A percentile compares a stretch with the other conserved stretches of the same genome.
These are phyloP conservation scores for Magnaporthiopsis rhizophila DNA, from an alignment of 2,329 filamentous ascomycete genomes.

Conservation along the genomic window DNA sequence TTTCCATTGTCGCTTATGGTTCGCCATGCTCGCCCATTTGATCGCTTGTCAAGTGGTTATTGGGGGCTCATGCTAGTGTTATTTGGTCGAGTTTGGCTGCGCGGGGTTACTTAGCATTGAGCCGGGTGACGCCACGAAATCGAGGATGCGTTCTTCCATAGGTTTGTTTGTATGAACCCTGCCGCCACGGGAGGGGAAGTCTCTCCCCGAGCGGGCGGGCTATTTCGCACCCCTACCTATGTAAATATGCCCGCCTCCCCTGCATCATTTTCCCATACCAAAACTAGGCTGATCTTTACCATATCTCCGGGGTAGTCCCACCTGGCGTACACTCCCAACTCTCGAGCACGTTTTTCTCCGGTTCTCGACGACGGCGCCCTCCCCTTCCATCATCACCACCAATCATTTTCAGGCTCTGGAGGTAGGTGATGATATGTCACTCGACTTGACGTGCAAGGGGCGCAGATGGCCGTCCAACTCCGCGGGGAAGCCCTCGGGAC, in stretches of 20 bases:
- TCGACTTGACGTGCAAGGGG: constrained; percentile 2
- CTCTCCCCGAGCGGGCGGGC: too few relatives aligned
- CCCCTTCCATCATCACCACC: neutral
- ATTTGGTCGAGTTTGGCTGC: neutral
- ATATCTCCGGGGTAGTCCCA: neutral
- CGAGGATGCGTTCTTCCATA: neutral
- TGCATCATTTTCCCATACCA: neutral
- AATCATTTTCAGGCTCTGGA: neutral
- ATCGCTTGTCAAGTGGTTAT: too few relatives aligned
- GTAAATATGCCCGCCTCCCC: neutral
- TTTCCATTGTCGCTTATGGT: too few relatives aligned
- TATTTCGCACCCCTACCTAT: neutral
- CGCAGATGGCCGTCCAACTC: constrained; percentile 27
- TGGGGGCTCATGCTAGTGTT: neutral
- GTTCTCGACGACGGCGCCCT: neutral
- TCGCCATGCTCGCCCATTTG: too few relatives aligned
- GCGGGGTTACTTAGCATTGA: neutral
- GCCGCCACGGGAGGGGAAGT: too few relatives aligned
- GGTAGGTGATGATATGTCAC: constrained; percentile 4
- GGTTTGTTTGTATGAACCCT: neutral
- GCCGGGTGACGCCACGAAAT: too few relatives aligned
- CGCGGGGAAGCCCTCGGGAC: constrained; percentile 24
- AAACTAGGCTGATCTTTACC: neutral
- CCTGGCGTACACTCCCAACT: neutral
- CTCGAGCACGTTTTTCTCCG: neutral